These are phyloP conservation scores for Sphaerosporella brunnea DNA, from an alignment of 495 filamentous ascomycete species.

Conservation along the genomic window DNA sequence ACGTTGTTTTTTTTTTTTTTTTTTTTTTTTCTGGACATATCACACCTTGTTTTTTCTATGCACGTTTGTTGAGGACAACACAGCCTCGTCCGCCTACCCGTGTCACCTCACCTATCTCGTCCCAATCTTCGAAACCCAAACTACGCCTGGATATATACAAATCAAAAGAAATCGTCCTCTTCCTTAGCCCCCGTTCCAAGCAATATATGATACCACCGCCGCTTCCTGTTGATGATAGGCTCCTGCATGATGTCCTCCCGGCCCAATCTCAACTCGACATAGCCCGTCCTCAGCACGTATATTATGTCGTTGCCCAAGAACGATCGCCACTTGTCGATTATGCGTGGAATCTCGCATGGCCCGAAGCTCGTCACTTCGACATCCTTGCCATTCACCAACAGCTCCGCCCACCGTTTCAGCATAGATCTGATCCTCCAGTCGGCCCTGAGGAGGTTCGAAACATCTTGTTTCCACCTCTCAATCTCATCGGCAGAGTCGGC, in stretches of 20 bases:
- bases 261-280: constrained; percentile 15
- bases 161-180: constrained; percentile 14
- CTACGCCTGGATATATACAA: too few species aligned
- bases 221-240: constrained; percentile 11
- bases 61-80: too few species aligned
- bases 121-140: too few species aligned
- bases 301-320: constrained; percentile 20
- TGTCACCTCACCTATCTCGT: too few species aligned
- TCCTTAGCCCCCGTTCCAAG: constrained; percentile 19
- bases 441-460: constrained; percentile 8
- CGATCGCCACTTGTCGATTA: constrained; percentile 20
- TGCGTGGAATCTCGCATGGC: constrained; percentile 16
- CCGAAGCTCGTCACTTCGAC: constrained; percentile 11
- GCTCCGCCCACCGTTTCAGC: constrained; percentile 20
- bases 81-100: too few species aligned
- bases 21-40: too few species aligned
- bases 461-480: background rate
- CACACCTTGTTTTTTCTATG: too few species aligned
- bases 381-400: constrained; percentile 18
- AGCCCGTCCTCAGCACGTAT: constrained; percentile 20
- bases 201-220: constrained; percentile 14
- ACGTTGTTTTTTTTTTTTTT: too few species aligned
- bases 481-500: background rate
- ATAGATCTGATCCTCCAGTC: constrained; percentile 16
- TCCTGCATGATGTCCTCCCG: constrained; percentile 9